These are phyloP conservation scores for Pseudisothecium myosuroides DNA, from an alignment of 225 moss, liverwort and hornwort species.

Conservation along the genomic window DNA sequence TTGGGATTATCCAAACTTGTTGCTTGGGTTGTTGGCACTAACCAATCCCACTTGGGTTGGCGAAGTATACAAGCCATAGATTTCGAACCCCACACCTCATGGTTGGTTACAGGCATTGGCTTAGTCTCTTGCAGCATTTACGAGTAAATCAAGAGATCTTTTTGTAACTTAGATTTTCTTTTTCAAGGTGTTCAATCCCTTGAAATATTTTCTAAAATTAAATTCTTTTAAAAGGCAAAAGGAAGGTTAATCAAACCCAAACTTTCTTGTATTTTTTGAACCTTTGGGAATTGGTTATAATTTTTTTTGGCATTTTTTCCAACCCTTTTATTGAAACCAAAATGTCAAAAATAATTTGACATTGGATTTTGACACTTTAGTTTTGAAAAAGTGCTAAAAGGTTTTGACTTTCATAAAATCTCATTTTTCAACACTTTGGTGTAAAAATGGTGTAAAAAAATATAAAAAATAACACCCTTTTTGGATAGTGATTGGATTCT, in stretches of 20 bases:
- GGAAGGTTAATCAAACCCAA: neutral
- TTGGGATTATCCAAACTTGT: too few species aligned
- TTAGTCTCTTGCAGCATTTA: neutral
- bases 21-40: fast-evolving
- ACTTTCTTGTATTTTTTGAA: neutral
- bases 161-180: neutral
- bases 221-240: neutral
- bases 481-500: neutral
- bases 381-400: too few species aligned
- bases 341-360: neutral
- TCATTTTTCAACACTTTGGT: too few species aligned
- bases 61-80: neutral
- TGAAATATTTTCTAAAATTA: neutral
- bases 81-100: neutral
- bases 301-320: neutral
- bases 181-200: neutral
- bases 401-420: too few species aligned
- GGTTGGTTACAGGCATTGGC: fast-evolving
- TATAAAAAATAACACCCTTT: too few species aligned
- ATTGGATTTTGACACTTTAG: neutral
- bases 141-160: neutral
- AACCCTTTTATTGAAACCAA: neutral
- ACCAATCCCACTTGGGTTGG: neutral
- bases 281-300: neutral
- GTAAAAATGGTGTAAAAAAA: too few species aligned